Percentiles rank a stretch among this genome's conserved stretches.
These are phyloP conservation scores for Eucalyptus regnans DNA, from an alignment of 345 rosid species.

Conservation along the genomic window DNA sequence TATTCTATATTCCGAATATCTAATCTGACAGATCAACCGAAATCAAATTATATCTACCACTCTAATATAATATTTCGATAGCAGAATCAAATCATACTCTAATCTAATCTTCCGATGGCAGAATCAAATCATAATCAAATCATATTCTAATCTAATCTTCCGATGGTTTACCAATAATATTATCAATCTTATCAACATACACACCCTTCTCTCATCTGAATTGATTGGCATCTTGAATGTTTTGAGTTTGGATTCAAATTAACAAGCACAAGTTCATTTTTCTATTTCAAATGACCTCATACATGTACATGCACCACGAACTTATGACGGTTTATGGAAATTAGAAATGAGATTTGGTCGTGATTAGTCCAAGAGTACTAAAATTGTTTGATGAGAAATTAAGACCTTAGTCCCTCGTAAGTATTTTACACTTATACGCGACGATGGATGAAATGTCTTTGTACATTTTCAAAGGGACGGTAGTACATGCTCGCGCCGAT, in stretches of 20 bases:
- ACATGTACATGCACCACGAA: neutral
- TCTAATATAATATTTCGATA: too few relatives aligned
- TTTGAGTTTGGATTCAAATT: neutral
- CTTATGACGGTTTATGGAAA: neutral
- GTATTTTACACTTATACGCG: neutral
- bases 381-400: neutral
- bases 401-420: neutral
- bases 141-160: too few relatives aligned
- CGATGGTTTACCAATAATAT: too few relatives aligned
- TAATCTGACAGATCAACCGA: too few relatives aligned
- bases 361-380: neutral
- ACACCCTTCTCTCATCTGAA: neutral
- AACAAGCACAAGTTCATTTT: neutral
- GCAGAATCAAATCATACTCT: too few relatives aligned
- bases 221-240: neutral
- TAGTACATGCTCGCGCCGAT: neutral
- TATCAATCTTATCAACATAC: neutral
- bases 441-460: neutral
- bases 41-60: too few relatives aligned
- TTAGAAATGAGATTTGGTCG: neutral
- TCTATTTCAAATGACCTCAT: neutral
- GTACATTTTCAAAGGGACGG: neutral
- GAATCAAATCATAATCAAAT: too few relatives aligned
- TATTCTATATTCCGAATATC: too few relatives aligned
- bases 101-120: too few relatives aligned